phyloP scores from a whole-genome alignment of 2,329 filamentous ascomycete genomes.

The Paraphoma chrysanthemicola region DNA sequence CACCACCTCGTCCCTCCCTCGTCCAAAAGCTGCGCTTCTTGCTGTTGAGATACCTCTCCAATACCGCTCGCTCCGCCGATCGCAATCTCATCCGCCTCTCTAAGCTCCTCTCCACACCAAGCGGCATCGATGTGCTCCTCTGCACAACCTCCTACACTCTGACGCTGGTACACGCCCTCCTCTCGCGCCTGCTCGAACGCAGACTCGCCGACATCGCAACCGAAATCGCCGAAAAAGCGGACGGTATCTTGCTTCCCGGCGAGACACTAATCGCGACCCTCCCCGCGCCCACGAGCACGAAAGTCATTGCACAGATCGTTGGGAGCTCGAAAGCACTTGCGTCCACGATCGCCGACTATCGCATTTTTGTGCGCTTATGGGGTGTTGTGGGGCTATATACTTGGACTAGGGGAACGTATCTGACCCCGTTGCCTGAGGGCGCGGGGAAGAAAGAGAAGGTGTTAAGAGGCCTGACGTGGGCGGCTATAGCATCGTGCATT shows the following conservation, averaged over 20 bases:
- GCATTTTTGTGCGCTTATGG: constrained; percentile 79
- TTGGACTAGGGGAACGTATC: constrained; percentile 61
- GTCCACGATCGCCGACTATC: constrained; percentile 71
- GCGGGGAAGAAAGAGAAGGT: constrained; percentile 36
- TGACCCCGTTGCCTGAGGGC: constrained; percentile 29
- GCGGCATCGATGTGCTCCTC: constrained; percentile 50
- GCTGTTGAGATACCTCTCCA: constrained; percentile 24
- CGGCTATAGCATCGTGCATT: constrained; percentile 72
- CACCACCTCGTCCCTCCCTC: constrained; percentile 9
- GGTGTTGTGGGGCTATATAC: constrained; percentile 76
- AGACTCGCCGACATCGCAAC: constrained; percentile 46
- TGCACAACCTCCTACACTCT: constrained; percentile 55
- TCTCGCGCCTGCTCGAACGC: constrained; percentile 45
- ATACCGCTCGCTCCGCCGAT: constrained; percentile 37
- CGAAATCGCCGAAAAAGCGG: constrained; percentile 47
- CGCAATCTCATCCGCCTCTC: constrained; percentile 41
- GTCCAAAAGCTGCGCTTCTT: constrained; percentile 21
- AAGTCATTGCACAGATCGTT: constrained; percentile 41
- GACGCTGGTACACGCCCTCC: constrained; percentile 48
- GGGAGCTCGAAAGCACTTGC: constrained; percentile 59
- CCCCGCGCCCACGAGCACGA: constrained; percentile 40
- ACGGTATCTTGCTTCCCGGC: constrained; percentile 49
- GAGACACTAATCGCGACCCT: constrained; percentile 50
- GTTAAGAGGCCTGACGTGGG: constrained; percentile 61
- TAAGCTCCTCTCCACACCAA: constrained; percentile 48